Evolutionary conservation across 2,329 filamentous ascomycete species (phyloP), one percentile per base, ranked within the genome.

Genomic region (Paecilomyces sp.): DNA sequence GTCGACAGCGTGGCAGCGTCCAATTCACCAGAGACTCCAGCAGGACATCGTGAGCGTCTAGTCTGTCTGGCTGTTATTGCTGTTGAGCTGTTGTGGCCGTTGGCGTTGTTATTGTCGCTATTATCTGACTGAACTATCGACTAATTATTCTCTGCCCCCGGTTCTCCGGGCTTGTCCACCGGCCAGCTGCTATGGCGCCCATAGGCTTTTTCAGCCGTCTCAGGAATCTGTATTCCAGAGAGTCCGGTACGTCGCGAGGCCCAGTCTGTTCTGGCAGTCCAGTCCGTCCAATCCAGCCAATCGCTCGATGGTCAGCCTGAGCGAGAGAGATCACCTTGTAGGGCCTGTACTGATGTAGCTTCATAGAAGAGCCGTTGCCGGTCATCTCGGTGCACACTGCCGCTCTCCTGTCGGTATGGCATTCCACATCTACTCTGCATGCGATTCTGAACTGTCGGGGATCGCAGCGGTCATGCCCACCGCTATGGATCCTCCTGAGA

Each of bases 321-420:
- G 41, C 7, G n/a, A 18, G 36, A n/a, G n/a, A 41, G n/a, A 7
- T 7, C 15, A 18, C 36, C n/a, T n/a, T n/a, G n/a, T n/a, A n/a
- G n/a, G n/a, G n/a, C n/a, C 36, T n/a, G 9, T 63, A 66, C 60
- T 56, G 33, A 56, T 56, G 33, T 15, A 53, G 36, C 51, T 31
- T 7, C 55, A 55, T 57, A 76, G 74, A 73, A 63, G 67, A 75
- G 57, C 74, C 74, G 57, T 55, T 61, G 54, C 65, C 67, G 28
- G 68, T 71, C 58, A 69, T 77, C 59, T 75, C 74, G 58, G 65
- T 68, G 57, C 63, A 69, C 28, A 70, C 71, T 25, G 73, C 76
- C 57, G 69, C 71, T 58, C 57, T 74, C 36, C 67, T 77, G 51
- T 78, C 76, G 62, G 76, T 78, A 73, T 60, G 73, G 7, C n/a